A percentile compares a stretch with the other conserved stretches of the same genome.
Conservation (phyloP, 1,139 yeast species). For the Scheffersomyces quercinus region DNA sequence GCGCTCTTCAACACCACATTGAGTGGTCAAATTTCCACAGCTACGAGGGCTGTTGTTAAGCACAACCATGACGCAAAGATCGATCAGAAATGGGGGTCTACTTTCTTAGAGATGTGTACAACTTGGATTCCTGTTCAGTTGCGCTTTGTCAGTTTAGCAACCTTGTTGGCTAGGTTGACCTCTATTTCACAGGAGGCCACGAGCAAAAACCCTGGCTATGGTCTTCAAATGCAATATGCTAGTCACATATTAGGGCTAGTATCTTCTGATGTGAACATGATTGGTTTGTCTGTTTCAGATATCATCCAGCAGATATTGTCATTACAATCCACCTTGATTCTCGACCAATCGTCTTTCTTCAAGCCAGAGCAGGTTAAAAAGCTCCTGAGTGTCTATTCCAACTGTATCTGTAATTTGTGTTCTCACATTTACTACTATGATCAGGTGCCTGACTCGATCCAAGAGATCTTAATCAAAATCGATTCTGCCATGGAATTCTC, state of each 20-base stretch:
- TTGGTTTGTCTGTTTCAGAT: conserved; percentile 89
- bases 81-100: conserved; percentile 51
- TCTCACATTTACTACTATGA: conserved; percentile 76
- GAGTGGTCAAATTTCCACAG: conserved; percentile 47
- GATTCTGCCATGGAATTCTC: conserved; percentile 32
- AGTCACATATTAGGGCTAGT: conserved; percentile 64
- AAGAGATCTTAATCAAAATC: conserved; percentile 50
- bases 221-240: conserved; percentile 51
- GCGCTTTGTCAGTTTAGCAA: conserved; percentile 64
- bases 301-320: conserved; percentile 62
- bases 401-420: conserved; percentile 62
- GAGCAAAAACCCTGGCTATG: conserved; percentile 22
- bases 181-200: conserved; percentile 20
- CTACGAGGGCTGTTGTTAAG: conserved; percentile 45
- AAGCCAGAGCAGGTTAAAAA: conserved; percentile 21
- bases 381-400: conserved; percentile 35
- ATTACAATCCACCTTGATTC: conserved; percentile 54
- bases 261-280: conserved; percentile 78
- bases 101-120: conserved; percentile 64
- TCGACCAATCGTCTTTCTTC: conserved; percentile 24
- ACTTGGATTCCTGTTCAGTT: conserved; percentile 88
- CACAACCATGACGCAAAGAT: conserved; percentile 26
- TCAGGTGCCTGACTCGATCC: conserved; percentile 75
- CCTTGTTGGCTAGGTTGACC: conserved; percentile 37
- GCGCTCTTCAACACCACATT: conserved; percentile 53